Base-by-base conservation (phyloP, 2,329 filamentous ascomycete genomes). In the Botryosphaeria dothidea region DNA sequence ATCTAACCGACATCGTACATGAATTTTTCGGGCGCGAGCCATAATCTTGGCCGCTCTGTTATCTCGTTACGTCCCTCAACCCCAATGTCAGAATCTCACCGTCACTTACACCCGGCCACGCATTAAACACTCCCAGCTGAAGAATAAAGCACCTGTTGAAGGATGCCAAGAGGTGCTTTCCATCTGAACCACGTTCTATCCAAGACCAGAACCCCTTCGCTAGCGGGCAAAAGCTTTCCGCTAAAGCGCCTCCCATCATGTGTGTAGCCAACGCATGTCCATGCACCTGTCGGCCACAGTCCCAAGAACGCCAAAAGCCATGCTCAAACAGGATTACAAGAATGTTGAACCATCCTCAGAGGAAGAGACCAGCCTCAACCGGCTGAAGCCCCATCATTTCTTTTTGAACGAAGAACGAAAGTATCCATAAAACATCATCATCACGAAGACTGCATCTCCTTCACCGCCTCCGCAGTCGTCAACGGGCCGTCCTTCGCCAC, bases 321-420 rank as follows among this genome's bases (percentile, higher is more conserved):
- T 29, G 36, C 29, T 11, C n/a, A 29, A 38, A n/a, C 1, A 11
- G 25, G 43, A 21, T 11, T 58, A 64, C 31, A 58, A 41, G 5
- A 61, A 19, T 25, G 31, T 57, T 19, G 68, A 64, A 21, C 46
- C 54, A 62, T 19, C 41, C 60, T 56, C 21, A 23, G n/a, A 45
- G 4, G 4, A 19, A 45, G 19, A 45, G n/a, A 45, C 19, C 17
- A 34, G 7, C 31, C 31, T 11, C 31, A 34, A 34, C 31, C 31
- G 31, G 31, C 31, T 34, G 31, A 11, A 34, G 15, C 43, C 43
- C 19, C 38, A 6, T 43, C 31, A 6, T 34, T 13, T 17, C 38
- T 5, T 15, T n/a, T 5, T 41, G 15, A 51, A 19, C 19, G 13
- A 31, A 51, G 25, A 51, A 3, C 3, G 27, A 31, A 8, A 13